Evolutionary conservation across 208 protist species (phyloP).

Genomic region (Leishmania amazonensis): DNA sequence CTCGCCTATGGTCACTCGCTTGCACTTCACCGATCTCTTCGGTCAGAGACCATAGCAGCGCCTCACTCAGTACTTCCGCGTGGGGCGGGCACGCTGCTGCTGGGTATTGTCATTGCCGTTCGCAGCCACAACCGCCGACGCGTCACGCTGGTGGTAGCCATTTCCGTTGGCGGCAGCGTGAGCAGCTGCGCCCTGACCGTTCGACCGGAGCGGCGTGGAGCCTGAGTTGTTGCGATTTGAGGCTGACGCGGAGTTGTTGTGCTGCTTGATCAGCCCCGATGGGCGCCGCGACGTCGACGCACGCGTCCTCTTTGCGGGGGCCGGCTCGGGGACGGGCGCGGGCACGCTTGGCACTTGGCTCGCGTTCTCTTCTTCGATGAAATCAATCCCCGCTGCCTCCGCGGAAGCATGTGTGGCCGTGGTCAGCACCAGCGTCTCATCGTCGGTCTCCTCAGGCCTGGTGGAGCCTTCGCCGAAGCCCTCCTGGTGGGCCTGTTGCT

Average conservation of each 20-base stretch:
- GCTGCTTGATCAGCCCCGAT: not conserved
- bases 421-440: not conserved
- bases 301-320: not conserved
- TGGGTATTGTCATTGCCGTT: not conserved
- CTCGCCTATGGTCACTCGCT: not conserved
- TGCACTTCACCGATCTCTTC: not conserved
- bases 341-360: conserved; percentile 17
- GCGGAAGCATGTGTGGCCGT: no score
- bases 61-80: not conserved
- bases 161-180: conserved; percentile 3
- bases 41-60: not conserved
- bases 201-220: not conserved
- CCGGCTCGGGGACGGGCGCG: conserved; percentile 10
- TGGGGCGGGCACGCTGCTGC: not conserved
- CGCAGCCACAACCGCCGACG: not conserved
- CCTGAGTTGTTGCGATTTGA: not conserved
- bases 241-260: not conserved
- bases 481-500: not conserved
- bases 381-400: not conserved
- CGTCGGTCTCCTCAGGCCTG: not conserved
- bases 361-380: not conserved
- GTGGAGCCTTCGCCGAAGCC: not conserved
- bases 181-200: not conserved
- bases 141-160: not conserved
- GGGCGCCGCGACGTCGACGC: not conserved